Conservation (phyloP, 2,329 filamentous ascomycete genomes). For the Aschersonia sp. region DNA sequence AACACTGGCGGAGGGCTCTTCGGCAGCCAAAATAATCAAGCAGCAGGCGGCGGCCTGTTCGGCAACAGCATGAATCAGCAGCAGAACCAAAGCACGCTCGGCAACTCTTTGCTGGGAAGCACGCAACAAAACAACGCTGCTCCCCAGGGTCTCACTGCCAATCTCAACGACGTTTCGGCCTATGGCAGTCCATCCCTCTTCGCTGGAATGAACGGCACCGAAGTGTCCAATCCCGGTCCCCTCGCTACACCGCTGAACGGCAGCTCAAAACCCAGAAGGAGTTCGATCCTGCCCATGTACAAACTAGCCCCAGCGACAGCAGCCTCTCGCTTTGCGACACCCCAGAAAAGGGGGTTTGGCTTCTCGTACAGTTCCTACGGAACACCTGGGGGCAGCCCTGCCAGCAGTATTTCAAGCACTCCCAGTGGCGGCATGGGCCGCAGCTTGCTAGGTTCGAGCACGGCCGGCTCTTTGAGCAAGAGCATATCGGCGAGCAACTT, state of each 20-base stretch:
- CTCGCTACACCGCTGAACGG: conserved; percentile 78
- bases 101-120: conserved; percentile 45
- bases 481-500: conserved; percentile 82
- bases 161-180: conserved; percentile 69
- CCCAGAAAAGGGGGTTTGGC: conserved; percentile 76
- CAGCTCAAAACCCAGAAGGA: conserved; percentile 60
- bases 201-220: conserved; percentile 51
- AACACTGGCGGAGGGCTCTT: conserved; percentile 39
- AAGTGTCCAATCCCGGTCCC: conserved; percentile 62
- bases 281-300: conserved; percentile 70
- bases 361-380: conserved; percentile 90
- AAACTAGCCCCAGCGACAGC: conserved; percentile 66
- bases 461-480: conserved; percentile 63
- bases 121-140: conserved; percentile 33
- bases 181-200: conserved; percentile 86
- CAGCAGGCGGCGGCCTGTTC: conserved; percentile 28
- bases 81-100: conserved; percentile 28
- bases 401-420: conserved; percentile 50
- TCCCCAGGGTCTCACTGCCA: conserved; percentile 59
- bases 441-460: conserved; percentile 50
- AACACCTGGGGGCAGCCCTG: conserved; percentile 56
- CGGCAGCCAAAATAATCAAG: conserved; percentile 30
- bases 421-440: conserved; percentile 47
- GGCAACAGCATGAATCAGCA: conserved; percentile 31
- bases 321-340: conserved; percentile 65